Evolutionary conservation across 495 filamentous ascomycete genomes (phyloP), one percentile per base, ranked within the genome.

Genomic region (Neurospora sp.): DNA sequence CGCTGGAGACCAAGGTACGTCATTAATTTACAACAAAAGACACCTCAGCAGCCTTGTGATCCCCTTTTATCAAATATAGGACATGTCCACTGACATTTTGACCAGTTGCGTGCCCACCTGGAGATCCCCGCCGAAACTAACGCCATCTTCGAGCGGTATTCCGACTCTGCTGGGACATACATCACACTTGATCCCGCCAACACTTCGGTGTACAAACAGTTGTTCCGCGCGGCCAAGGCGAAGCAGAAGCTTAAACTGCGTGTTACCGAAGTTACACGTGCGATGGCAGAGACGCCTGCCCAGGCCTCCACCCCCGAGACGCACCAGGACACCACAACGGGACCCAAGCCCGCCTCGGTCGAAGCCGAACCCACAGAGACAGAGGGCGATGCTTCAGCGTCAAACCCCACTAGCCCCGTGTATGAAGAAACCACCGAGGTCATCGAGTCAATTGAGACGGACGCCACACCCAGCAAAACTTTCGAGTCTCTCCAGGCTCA

Each of bases 231-330:
- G 79, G 96, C 96, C 74, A 99, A 98, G 84, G 96, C 96, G 20
- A 99, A 99, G 88, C 90, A 94, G 72, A 99, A 98, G 90, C 90
- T 99, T 74, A 93, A 94, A 78, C 89, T 99, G 70, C 91, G 90
- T 75, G 93, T 91, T 69, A 94, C 89, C 20, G 27, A 27, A 27
- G 27, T 27, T 27, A 27, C 27, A 27, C 0, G 54, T 35, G 20
- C 14, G 2, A 35, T 16, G 54, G 12, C 27, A 35, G 27, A 35
- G 27, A 35, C 54, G 12, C 69, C 70, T 54, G 20, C 40, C 12
- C 39, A 59, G 44, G 5, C 35, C 8, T 35, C 71, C 41, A 35
- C 35, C 4, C n/a, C 44, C 73, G 46, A 44, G 71, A n/a, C 31
- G n/a, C 27, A 7, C 6, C 27, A 66, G 54, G 54, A 31, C 14